Conservation (phyloP, 805 yeast genomes). For the Pichia californica region DNA sequence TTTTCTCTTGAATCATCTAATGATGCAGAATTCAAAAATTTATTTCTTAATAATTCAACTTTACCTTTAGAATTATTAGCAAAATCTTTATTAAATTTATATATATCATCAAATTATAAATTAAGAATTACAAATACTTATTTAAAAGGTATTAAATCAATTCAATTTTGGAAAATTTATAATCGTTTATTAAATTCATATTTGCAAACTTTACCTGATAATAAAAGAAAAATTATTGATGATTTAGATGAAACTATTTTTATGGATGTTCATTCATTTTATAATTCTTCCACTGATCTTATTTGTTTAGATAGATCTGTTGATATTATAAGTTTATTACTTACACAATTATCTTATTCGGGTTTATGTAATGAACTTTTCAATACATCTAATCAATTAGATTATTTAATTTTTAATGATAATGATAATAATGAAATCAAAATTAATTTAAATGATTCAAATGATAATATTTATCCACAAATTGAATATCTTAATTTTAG, state of each 20-base stretch:
- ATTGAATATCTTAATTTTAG: conserved; percentile 71
- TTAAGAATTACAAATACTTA: conserved; percentile 48
- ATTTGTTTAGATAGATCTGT: conserved; percentile 72
- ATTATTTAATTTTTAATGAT: background rate
- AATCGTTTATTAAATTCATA: conserved; percentile 27
- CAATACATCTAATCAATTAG: conserved; percentile 29
- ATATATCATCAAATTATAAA: conserved; percentile 33
- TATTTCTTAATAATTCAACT: conserved; percentile 26
- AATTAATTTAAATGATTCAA: conserved; percentile 23
- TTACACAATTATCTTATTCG: conserved; percentile 72
- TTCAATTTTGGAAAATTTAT: conserved; percentile 39
- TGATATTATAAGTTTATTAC: conserved; percentile 64
- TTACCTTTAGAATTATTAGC: conserved; percentile 44
- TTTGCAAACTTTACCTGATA: conserved; percentile 27
- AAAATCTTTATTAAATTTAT: conserved; percentile 40
- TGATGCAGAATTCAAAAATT: conserved; percentile 3
- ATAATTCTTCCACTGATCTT: conserved; percentile 52
- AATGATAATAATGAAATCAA: conserved; percentile 2
- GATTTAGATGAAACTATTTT: conserved; percentile 32
- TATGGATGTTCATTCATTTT: conserved; percentile 29
- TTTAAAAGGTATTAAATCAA: conserved; percentile 55
- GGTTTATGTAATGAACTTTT: conserved; percentile 77
- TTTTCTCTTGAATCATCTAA: conserved; percentile 36
- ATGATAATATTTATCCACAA: conserved; percentile 44
- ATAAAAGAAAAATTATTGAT: conserved; percentile 27